Evolutionary conservation across 108 stramenopile genomes (phyloP).

Genomic region (Aurantiochytrium sp.): DNA sequence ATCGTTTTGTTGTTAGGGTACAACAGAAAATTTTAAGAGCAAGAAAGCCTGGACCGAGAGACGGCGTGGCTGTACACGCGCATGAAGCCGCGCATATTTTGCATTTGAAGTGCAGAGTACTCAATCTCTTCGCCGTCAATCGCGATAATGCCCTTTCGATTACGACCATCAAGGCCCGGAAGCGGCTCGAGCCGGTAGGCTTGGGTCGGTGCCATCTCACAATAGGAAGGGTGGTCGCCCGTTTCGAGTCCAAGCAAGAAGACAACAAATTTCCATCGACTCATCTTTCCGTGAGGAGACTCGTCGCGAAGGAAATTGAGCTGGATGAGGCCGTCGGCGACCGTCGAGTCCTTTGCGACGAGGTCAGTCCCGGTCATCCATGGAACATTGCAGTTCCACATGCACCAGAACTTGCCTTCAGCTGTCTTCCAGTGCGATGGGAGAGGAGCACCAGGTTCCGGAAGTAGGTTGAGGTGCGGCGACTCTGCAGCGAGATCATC

Average conservation of each 20-base stretch:
- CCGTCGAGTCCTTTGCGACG: neutral
- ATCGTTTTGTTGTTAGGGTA: no score
- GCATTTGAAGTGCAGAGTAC: neutral
- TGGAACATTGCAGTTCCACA: constrained; percentile 12
- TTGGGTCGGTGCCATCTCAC: neutral
- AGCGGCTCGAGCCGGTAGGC: constrained; percentile 6
- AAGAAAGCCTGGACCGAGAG: neutral
- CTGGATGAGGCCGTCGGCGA: neutral
- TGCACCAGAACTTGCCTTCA: neutral
- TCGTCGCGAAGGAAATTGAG: neutral
- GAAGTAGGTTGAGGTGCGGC: neutral
- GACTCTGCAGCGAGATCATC: neutral
- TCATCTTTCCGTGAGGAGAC: neutral
- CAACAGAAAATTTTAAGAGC: no score
- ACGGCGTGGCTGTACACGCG: neutral
- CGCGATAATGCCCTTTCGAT: neutral
- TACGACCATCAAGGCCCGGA: neutral
- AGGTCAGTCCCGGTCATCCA: neutral
- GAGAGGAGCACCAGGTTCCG: neutral
- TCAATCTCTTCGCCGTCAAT: neutral
- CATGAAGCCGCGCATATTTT: constrained; percentile 15
- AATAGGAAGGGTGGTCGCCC: neutral
- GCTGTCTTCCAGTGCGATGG: neutral
- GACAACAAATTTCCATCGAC: neutral
- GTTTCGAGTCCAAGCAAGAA: neutral